Evolutionary conservation across 371 early-diverging fungal genomes (phyloP), one percentile per base, ranked within the genome.

Genomic region (Mucor racemosus): DNA sequence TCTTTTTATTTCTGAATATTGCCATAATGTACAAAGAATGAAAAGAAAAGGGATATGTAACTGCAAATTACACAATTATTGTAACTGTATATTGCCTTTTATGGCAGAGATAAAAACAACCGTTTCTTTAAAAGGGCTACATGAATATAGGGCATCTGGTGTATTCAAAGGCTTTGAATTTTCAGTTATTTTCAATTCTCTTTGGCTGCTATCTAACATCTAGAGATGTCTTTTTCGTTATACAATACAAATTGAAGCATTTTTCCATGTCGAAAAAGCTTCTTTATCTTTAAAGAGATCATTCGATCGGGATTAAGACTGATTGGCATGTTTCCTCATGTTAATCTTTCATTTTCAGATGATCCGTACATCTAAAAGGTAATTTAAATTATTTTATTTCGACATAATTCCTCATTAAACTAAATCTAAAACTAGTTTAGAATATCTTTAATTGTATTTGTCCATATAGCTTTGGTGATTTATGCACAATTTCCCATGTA

Each of bases 1-100:
- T 70, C 35, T 38, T 70, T 42, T 70, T 70, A 40, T 39, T 70
- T 62, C 56, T 57, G 53, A 70, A 70, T 17, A 70, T 50, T 48
- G 65, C 58, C 70, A 70, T 70, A 21, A 55, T 7, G 35, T 14
- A 61, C 5, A 46, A 44, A 53, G 21, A 58, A 58, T 26, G 34
- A 38, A 44, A 40, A 56, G 14, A 56, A 60, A 19, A 50, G 31
- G 11, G 48, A 57, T 48, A 57, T 31, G 54, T 46, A 42, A 48
- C 31, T 31, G 21, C n/a, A 40, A 36, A n/a, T 36, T 15, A 7
- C 34, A 31, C 15, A 53, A 34, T 60, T 60, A 21, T 41, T 60
- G 39, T 60, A 33, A 35, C 17, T 60, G 44, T 19, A 35, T 48
- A 19, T 48, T 48, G 21, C 48, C 48, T 48, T n/a, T n/a, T 48